Evolutionary conservation across 176 grass and related monocot species (phyloP).

Genomic region (Saccharum spontaneum): DNA sequence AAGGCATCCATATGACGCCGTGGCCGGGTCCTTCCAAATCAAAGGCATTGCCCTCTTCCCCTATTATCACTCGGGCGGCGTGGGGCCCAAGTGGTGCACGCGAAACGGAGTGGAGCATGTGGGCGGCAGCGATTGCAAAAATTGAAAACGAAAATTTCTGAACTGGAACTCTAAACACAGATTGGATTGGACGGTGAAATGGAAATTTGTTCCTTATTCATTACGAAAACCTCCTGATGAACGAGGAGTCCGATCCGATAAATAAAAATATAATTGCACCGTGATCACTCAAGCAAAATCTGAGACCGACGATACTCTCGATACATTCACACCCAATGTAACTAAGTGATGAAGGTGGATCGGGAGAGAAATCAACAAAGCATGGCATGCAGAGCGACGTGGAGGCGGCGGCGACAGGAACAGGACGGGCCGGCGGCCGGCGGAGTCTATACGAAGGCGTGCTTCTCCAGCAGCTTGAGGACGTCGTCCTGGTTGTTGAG

Average conservation of each 20-base stretch:
- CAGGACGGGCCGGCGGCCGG: not conserved
- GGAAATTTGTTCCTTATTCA: not conserved
- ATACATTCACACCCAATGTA: not conserved
- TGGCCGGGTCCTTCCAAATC: no score
- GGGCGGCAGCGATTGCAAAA: no score
- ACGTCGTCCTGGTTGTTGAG: slow-evolving; percentile 91
- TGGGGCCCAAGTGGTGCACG: no score
- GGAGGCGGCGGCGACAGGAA: no score
- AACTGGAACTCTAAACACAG: not conserved
- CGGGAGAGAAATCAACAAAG: not conserved
- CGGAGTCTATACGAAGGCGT: slow-evolving; percentile 63
- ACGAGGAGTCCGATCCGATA: not conserved
- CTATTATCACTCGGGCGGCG: no score
- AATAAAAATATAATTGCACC: not conserved
- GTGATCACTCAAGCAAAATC: not conserved
- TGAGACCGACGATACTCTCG: not conserved
- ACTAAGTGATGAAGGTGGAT: not conserved
- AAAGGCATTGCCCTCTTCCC: no score
- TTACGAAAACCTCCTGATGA: not conserved
- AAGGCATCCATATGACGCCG: no score
- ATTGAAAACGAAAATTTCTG: no score
- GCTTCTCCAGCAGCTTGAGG: slow-evolving; percentile 91
- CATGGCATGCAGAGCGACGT: not conserved
- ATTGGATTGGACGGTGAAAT: not conserved
- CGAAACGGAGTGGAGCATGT: no score